Conservation (phyloP, 2,329 filamentous ascomycete species). For the Alternaria burnsii region DNA sequence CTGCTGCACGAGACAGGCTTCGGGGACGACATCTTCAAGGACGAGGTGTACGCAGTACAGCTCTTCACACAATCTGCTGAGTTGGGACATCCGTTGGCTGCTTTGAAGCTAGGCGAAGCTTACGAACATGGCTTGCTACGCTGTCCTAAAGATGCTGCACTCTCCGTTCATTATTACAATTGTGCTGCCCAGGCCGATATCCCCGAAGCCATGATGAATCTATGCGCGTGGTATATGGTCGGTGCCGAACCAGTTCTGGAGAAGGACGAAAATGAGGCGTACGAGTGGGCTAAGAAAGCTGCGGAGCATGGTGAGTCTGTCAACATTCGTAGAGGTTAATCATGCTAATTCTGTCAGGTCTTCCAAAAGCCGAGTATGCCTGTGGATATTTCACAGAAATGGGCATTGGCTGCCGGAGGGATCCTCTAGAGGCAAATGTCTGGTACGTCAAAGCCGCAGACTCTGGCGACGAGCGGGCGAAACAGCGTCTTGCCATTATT, state of each 20-base stretch:
- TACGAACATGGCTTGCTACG: slow-evolving; percentile 91
- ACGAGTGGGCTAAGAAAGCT: slow-evolving; percentile 91
- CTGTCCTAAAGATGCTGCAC: slow-evolving; percentile 87
- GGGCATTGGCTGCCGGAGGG: slow-evolving; percentile 93
- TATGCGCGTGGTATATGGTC: slow-evolving; percentile 98
- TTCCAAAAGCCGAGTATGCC: slow-evolving; percentile 82
- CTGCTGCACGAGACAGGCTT: slow-evolving; percentile 91
- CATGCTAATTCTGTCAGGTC: slow-evolving; percentile 59
- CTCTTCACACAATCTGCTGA: slow-evolving; percentile 95
- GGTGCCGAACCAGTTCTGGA: slow-evolving; percentile 91
- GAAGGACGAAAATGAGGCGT: slow-evolving; percentile 95
- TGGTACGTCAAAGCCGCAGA: slow-evolving; percentile 98
- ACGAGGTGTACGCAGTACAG: slow-evolving; percentile 89
- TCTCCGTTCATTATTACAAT: slow-evolving; percentile 98
- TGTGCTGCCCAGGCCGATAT: slow-evolving; percentile 86
- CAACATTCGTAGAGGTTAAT: background rate
- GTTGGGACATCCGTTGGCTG: slow-evolving; percentile 85
- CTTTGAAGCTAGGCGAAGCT: slow-evolving; percentile 89
- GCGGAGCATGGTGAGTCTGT: slow-evolving; percentile 78
- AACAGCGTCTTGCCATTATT: slow-evolving; percentile 85
- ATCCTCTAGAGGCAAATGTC: slow-evolving; percentile 95
- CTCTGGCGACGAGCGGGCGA: slow-evolving; percentile 87
- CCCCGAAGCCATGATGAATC: slow-evolving; percentile 91
- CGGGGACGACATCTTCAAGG: slow-evolving; percentile 91
- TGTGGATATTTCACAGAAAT: slow-evolving; percentile 98